Percentiles rank a stretch among this genome's conserved stretches.
Conservation (phyloP, 345 rosid genomes). For the Boechera divaricarpa region DNA sequence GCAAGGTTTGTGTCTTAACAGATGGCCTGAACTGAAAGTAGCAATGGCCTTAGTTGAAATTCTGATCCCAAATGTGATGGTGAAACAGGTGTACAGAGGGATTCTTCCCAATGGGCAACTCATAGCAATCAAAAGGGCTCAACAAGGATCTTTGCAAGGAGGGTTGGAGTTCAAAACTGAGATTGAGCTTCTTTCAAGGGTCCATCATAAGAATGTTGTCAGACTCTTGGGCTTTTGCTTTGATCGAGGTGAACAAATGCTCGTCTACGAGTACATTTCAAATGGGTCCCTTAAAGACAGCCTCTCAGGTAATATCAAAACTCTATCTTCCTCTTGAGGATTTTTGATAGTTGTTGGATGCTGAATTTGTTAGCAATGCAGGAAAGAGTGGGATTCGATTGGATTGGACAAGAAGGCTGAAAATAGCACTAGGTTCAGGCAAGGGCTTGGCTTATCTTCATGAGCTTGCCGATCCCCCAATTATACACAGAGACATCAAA, state of each 20-base stretch:
- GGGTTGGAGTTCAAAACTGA: slow-evolving; percentile 81
- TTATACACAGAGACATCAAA: slow-evolving; percentile 93
- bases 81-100: slow-evolving; percentile 74
- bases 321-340: background rate
- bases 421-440: slow-evolving; percentile 78
- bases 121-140: slow-evolving; percentile 82
- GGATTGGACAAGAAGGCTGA: slow-evolving; percentile 84
- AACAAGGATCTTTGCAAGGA: slow-evolving; percentile 87
- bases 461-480: slow-evolving; percentile 94
- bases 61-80: background rate
- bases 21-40: background rate
- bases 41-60: background rate
- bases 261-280: slow-evolving; percentile 74
- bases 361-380: slow-evolving; percentile 38
- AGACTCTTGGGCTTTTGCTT: slow-evolving; percentile 75
- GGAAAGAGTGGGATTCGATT: slow-evolving; percentile 80
- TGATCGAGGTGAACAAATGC: slow-evolving; percentile 73
- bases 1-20: slow-evolving; percentile 58
- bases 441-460: slow-evolving; percentile 89
- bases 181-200: slow-evolving; percentile 88
- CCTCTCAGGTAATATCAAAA: slow-evolving; percentile 60
- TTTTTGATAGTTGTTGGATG: background rate
- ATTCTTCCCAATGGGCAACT: slow-evolving; percentile 59
- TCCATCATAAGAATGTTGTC: slow-evolving; percentile 84
- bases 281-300: slow-evolving; percentile 69